A percentile compares a stretch with the other conserved stretches of the same genome.
Evolutionary conservation across 1,284 basidiomycete genomes (phyloP).

Genomic region (Veloporphyrellus conicus): DNA sequence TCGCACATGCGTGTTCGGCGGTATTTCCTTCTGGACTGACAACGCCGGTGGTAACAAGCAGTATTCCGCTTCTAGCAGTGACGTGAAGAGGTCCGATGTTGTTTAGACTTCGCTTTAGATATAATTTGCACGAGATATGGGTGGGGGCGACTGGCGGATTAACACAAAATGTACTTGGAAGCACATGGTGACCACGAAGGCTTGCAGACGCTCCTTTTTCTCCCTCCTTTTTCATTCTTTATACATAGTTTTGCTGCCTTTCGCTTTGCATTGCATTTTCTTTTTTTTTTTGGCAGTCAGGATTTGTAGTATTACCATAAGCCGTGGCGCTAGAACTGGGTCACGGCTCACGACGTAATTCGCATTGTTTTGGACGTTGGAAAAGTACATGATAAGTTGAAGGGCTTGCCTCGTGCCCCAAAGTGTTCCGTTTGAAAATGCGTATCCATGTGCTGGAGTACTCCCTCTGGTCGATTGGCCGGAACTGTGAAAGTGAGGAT

Average conservation of each 20-base stretch:
- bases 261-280: neutral
- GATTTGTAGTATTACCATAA: slow-evolving; percentile 17
- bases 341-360: slow-evolving; percentile 8
- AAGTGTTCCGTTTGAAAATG: no score
- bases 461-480: no score
- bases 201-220: slow-evolving; percentile 6
- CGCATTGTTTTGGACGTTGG: neutral
- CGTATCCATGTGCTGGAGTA: no score
- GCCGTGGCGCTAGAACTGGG: slow-evolving; percentile 15
- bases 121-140: neutral
- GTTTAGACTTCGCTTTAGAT: slow-evolving; percentile 6
- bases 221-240: slow-evolving; percentile 4
- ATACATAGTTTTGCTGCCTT: neutral
- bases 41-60: slow-evolving; percentile 1
- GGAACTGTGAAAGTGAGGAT: no score
- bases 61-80: slow-evolving; percentile 20
- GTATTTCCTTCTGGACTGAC: slow-evolving; percentile 3
- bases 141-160: neutral
- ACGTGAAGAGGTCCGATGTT: slow-evolving; percentile 20
- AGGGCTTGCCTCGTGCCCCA: no score
- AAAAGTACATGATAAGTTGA: no score
- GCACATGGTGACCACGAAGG: neutral
- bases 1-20: neutral
- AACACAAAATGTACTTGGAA: slow-evolving; percentile 5
- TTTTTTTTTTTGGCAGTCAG: slow-evolving; percentile 7